Conservation (phyloP, 345 rosid species). For the Physaria fendleri region DNA sequence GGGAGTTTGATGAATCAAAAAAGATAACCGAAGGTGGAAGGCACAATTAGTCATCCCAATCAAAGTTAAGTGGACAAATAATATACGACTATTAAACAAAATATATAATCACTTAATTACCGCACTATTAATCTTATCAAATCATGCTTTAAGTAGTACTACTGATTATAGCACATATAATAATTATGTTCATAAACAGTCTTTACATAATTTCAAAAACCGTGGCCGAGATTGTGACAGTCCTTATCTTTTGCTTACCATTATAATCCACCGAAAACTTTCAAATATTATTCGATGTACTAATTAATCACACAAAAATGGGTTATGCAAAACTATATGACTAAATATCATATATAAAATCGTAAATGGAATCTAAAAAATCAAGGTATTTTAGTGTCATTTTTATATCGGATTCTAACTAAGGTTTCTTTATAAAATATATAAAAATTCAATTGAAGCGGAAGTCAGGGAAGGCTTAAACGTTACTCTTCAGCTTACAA, state of each 20-base stretch:
- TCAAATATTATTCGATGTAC: neutral
- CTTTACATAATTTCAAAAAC: constrained; percentile 12
- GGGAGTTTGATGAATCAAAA: neutral
- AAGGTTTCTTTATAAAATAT: neutral
- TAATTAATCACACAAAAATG: no score
- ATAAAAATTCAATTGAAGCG: neutral
- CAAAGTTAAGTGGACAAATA: constrained; percentile 10
- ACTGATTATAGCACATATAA: constrained; percentile 16
- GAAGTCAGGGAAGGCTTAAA: constrained; percentile 27
- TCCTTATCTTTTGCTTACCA: constrained; percentile 11
- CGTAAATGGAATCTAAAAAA: no score
- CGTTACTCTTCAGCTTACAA: constrained; percentile 21
- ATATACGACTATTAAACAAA: neutral
- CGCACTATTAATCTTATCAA: constrained; percentile 4
- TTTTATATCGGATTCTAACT: neutral
- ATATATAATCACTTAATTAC: neutral
- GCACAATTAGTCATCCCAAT: constrained; percentile 10
- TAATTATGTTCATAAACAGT: constrained; percentile 23
- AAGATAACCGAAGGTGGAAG: constrained; percentile 20
- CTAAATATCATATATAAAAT: no score
- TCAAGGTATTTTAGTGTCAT: neutral
- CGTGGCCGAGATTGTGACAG: constrained; percentile 22
- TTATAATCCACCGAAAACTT: constrained; percentile 14
- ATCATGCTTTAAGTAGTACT: constrained; percentile 26
- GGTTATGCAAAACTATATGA: no score